phyloP scores from a whole-genome alignment of 1,284 basidiomycete genomes.

The Sporisorium exsertum region DNA sequence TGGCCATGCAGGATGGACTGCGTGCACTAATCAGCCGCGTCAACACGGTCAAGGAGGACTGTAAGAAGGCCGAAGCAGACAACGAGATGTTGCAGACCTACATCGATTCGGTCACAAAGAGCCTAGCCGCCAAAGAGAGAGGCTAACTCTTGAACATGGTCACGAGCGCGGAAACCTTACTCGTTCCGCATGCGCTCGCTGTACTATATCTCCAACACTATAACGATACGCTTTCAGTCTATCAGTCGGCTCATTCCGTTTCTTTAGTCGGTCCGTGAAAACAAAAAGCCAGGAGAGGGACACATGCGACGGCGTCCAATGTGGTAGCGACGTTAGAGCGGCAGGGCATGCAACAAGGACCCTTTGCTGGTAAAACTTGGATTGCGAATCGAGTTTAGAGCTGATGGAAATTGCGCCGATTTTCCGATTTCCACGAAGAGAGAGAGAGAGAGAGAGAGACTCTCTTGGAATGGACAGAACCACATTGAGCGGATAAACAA shows the following conservation, averaged over 20 bases:
- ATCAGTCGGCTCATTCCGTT: neutral
- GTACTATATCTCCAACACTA: neutral
- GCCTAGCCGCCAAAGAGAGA: conserved; percentile 62
- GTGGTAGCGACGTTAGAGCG: too few relatives aligned
- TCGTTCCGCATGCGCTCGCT: neutral
- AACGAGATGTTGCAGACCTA: conserved; percentile 69
- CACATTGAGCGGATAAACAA: neutral
- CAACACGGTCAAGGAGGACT: conserved; percentile 61
- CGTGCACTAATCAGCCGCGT: conserved; percentile 60
- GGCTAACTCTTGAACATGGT: conserved; percentile 14
- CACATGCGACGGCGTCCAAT: neutral
- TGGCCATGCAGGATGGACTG: conserved; percentile 61
- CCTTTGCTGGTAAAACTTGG: too few relatives aligned
- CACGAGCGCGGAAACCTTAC: neutral
- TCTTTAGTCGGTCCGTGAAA: neutral
- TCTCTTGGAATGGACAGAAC: too few relatives aligned
- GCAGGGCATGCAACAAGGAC: too few relatives aligned
- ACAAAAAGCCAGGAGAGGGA: neutral
- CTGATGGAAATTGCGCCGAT: neutral
- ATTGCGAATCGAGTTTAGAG: neutral
- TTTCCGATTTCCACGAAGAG: conserved; percentile 1
- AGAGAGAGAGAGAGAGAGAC: too few relatives aligned
- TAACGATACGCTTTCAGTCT: neutral
- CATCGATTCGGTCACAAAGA: conserved; percentile 68
- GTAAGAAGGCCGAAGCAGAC: conserved; percentile 65